Evolutionary conservation across 306 rosid genomes (phyloP).

Genomic region (Vigna trinervia): DNA sequence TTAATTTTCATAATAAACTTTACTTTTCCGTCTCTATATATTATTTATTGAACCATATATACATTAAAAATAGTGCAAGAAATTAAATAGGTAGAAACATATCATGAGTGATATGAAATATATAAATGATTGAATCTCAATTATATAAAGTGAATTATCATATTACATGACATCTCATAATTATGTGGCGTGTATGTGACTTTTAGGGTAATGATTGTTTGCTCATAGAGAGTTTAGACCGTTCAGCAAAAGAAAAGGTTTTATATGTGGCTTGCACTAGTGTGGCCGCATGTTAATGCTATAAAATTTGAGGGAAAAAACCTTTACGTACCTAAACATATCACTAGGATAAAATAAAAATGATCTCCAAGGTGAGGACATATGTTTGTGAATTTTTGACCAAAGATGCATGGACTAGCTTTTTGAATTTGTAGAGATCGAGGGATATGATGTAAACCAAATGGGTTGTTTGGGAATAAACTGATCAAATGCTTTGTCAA

Average conservation of each 20-base stretch:
- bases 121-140: neutral
- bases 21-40: too few relatives aligned
- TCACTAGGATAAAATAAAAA: constrained; percentile 5
- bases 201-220: constrained; percentile 25
- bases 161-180: neutral
- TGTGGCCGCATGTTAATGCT: neutral
- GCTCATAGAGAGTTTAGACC: constrained; percentile 5
- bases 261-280: neutral
- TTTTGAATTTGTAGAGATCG: constrained; percentile 35
- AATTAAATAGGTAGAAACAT: neutral
- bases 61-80: too few relatives aligned
- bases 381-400: constrained; percentile 20
- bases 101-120: too few relatives aligned
- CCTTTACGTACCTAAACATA: neutral
- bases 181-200: neutral
- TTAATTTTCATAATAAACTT: too few relatives aligned
- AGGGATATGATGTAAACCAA: constrained; percentile 16
- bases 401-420: constrained; percentile 30
- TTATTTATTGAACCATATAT: too few relatives aligned
- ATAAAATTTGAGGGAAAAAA: neutral
- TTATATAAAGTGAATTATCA: neutral
- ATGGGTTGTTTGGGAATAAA: constrained; percentile 21
- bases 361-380: constrained; percentile 12
- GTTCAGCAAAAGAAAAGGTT: neutral
- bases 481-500: constrained; percentile 43